Evolutionary conservation across 495 filamentous ascomycete species (phyloP).

Genomic region (Aspergillus bertholletiae): DNA sequence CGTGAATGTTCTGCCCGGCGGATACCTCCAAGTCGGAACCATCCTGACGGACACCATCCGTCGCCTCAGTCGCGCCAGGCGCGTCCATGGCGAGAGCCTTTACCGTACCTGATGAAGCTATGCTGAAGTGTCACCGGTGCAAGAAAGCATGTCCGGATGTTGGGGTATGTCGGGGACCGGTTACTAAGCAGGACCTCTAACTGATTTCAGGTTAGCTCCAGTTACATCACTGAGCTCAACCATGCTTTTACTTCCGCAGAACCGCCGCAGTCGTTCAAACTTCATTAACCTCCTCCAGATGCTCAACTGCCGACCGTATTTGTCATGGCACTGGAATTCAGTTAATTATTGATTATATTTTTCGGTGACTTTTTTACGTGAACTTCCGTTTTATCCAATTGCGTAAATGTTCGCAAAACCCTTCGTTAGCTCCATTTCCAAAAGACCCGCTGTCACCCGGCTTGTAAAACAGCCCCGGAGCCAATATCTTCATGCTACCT

Average conservation of each 20-base stretch:
- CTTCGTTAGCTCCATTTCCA: constrained; percentile 31
- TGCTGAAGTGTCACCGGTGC: neutral
- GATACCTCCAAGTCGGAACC: constrained; percentile 17
- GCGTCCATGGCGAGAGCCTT: constrained; percentile 41
- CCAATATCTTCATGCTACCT: constrained; percentile 40
- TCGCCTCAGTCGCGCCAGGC: constrained; percentile 38
- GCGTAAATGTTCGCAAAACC: constrained; percentile 35
- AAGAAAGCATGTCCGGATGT: constrained; percentile 10
- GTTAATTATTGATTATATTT: neutral
- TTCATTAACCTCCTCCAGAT: too few relatives aligned
- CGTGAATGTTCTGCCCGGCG: constrained; percentile 12
- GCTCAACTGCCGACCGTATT: too few relatives aligned
- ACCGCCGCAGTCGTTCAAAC: too few relatives aligned
- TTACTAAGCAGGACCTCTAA: neutral
- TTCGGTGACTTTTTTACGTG: neutral
- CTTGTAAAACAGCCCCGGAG: constrained; percentile 23
- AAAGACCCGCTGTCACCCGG: constrained; percentile 19
- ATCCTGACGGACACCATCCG: constrained; percentile 19
- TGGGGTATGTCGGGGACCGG: constrained; percentile 1
- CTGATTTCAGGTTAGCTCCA: neutral
- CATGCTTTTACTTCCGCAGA: too few relatives aligned
- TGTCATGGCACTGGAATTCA: neutral
- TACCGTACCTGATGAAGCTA: constrained; percentile 28
- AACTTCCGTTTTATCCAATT: neutral
- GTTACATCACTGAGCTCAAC: neutral